Evolutionary conservation across 768 basidiomycete species (phyloP).

Genomic region (Mrakia frigida): DNA sequence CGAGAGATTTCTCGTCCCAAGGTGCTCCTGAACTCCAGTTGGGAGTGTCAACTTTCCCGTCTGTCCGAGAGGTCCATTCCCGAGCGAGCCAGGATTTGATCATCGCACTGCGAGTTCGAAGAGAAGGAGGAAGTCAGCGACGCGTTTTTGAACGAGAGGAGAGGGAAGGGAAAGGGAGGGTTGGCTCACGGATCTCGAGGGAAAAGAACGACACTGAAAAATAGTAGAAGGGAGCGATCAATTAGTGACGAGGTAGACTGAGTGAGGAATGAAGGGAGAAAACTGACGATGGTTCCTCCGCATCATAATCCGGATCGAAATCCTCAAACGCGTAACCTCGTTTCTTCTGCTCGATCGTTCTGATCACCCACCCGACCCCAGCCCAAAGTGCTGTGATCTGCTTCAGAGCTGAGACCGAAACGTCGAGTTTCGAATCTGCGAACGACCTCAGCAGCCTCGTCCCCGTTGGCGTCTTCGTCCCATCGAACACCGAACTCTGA

Average conservation of each 20-base stretch:
- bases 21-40: neutral
- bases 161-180: neutral
- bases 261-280: neutral
- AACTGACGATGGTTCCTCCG: neutral
- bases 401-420: neutral
- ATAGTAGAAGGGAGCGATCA: neutral
- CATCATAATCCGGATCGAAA: slow-evolving; percentile 27
- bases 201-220: neutral
- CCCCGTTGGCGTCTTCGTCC: slow-evolving; percentile 28
- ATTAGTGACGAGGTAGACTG: neutral
- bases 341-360: slow-evolving; percentile 33
- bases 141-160: neutral
- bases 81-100: slow-evolving; percentile 15
- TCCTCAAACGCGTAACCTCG: slow-evolving; percentile 25
- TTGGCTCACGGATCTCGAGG: slow-evolving; percentile 8
- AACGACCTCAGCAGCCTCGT: slow-evolving; percentile 20
- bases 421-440: slow-evolving; percentile 5
- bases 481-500: neutral
- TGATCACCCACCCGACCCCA: slow-evolving; percentile 29
- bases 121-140: neutral
- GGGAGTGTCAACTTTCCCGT: neutral
- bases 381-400: slow-evolving; percentile 23
- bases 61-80: neutral
- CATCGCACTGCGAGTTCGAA: neutral
- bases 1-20: neutral